Base-by-base conservation (phyloP, 495 filamentous ascomycete species). In the Hypoxylon fragiforme region DNA sequence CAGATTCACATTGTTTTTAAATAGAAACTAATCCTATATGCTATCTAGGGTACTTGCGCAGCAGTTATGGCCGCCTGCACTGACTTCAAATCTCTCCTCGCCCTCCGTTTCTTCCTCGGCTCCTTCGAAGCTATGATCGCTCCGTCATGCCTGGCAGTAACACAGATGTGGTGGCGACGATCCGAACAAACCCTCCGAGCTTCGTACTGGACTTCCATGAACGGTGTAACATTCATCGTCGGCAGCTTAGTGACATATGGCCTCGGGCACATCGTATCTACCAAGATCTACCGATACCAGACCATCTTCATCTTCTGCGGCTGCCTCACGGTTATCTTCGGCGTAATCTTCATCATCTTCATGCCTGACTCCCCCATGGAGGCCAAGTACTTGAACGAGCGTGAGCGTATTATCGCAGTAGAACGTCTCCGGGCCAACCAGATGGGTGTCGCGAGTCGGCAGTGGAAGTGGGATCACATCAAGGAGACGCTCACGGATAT, bases 341-440 rank as follows among this genome's bases (percentile, higher is more conserved):
- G 75, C 3, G 57, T 57, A 7, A 21, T 50, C 1, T 69, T 73
- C 24, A 16, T 73, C 13, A 8, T 75, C 1, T 72, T 78, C 34
- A 81, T 85, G 79, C 82, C 81, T 0, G 82, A 85, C 57, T 84
- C 79, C 1, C 82, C 82, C 0, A 73, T 81, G 57, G 74, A 79
- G 36, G 78, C 83, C 5, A 82, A 80, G 45, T 86, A 83, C 37
- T 69, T 87, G 12, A 71, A 50, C 1, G 74, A 80, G 51, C 75
- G 81, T 36, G 83, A 87, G 60, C 84, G 81, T 50, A 65, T 84
- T 0, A 68, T 85, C 34, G 79, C 83, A 0, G 78, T 87, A 15
- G 83, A 86, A 57, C 68, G 83, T 3, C 42, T 77, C 40, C 58
- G 72, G 14, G 70, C 69, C 6, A 75, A 77, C 34, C 74, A 75